phyloP scores from a whole-genome alignment of 2,329 filamentous ascomycete genomes.

The Aspergillus sp. region DNA sequence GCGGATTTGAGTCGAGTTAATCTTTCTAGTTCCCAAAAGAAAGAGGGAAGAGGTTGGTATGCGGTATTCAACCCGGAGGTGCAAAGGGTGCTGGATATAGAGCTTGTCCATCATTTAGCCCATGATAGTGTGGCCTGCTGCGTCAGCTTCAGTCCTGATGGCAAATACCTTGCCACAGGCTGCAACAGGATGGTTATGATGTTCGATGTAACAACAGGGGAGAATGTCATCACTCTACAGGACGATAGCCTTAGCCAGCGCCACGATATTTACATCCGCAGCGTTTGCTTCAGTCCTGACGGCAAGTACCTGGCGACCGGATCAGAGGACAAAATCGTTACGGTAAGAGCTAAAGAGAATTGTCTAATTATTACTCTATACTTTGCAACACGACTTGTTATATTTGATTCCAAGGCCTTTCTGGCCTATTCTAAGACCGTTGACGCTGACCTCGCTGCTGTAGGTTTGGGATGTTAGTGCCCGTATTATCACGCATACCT shows the following conservation, averaged over 20 bases:
- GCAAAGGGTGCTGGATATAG: constrained; percentile 85
- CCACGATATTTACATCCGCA: constrained; percentile 93
- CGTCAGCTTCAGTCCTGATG: constrained; percentile 93
- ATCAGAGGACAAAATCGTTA: constrained; percentile 95
- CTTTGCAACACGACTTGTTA: too few species aligned
- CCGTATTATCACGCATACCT: constrained; percentile 84
- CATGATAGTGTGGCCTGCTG: constrained; percentile 98
- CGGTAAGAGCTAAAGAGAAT: constrained; percentile 57
- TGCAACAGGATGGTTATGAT: constrained; percentile 99
- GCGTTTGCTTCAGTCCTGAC: constrained; percentile 97
- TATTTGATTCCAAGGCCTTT: too few species aligned
- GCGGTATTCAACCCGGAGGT: constrained; percentile 94
- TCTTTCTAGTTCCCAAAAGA: constrained; percentile 82
- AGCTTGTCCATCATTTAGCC: constrained; percentile 85
- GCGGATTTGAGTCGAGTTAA: constrained; percentile 64
- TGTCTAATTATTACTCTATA: too few species aligned
- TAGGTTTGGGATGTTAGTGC: constrained; percentile 92
- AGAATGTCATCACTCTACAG: constrained; percentile 85
- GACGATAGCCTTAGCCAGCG: constrained; percentile 83
- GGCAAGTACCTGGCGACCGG: constrained; percentile 91
- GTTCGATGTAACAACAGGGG: constrained; percentile 84
- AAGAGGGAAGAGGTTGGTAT: constrained; percentile 89
- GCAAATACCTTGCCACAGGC: constrained; percentile 91
- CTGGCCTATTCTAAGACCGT: too few species aligned
- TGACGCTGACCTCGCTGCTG: background rate